phyloP scores from a whole-genome alignment of 495 filamentous ascomycete genomes.

The Podospora sp. region DNA sequence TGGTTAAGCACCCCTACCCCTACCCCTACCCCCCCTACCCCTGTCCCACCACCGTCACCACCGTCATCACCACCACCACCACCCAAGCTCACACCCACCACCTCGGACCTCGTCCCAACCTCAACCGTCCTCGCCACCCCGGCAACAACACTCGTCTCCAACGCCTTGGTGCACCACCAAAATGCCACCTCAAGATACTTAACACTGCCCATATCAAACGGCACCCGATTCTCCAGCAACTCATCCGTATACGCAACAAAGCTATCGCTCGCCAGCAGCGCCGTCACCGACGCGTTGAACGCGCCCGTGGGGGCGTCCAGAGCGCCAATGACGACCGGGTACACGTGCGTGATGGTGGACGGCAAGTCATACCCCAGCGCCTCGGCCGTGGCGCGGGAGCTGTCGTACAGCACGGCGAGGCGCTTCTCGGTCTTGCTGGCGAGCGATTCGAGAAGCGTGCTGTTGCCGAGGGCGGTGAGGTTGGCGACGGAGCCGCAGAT shows the following conservation, averaged over 20 bases:
- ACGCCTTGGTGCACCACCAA: constrained; percentile 28
- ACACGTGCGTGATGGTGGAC: background rate
- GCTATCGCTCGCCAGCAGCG: constrained; percentile 21
- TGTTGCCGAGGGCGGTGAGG: constrained; percentile 28
- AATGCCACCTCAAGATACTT: constrained; percentile 27
- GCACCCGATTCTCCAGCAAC: constrained; percentile 9
- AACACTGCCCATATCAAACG: background rate
- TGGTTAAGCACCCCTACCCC: too few relatives aligned
- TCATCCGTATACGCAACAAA: constrained; percentile 27
- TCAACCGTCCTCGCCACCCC: constrained; percentile 10
- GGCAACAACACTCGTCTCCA: constrained; percentile 11
- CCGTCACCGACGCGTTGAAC: constrained; percentile 22
- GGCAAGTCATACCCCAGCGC: constrained; percentile 11
- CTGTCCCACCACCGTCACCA: too few relatives aligned
- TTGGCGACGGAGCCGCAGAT: constrained; percentile 46
- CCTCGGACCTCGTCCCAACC: constrained; percentile 1
- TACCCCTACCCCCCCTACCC: too few relatives aligned
- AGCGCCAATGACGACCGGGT: constrained; percentile 19
- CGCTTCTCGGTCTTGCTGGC: constrained; percentile 9
- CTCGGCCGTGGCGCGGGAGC: background rate
- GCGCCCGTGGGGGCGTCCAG: constrained; percentile 17
- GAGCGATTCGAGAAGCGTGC: constrained; percentile 6
- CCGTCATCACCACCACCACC: constrained; percentile 12
- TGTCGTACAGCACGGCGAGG: constrained; percentile 3
- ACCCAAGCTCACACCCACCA: background rate